phyloP scores from a whole-genome alignment of 805 yeast genomes.

The Cyberlindnera saturnus region DNA sequence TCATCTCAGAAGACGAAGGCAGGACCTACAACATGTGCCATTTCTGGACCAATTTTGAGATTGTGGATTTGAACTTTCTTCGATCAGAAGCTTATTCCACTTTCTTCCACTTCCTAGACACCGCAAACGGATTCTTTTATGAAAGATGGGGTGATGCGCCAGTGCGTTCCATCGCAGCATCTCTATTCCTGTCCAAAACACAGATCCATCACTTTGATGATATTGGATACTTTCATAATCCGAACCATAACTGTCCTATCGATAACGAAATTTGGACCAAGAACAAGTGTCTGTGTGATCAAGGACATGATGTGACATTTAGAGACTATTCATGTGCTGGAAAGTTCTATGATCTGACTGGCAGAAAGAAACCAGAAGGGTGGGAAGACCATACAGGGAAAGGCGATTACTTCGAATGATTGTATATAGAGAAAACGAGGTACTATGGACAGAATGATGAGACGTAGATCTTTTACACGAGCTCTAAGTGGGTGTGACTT shows the following conservation, averaged over 20 bases:
- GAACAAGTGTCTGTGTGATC: constrained; percentile 50
- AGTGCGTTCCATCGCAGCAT: constrained; percentile 74
- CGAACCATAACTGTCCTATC: constrained; percentile 72
- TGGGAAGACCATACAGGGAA: constrained; percentile 50
- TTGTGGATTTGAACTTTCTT: constrained; percentile 71
- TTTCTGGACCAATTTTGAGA: constrained; percentile 89
- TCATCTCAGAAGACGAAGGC: constrained; percentile 53
- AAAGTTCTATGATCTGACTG: constrained; percentile 50
- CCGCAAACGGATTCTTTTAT: constrained; percentile 79
- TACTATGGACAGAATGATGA: not conserved
- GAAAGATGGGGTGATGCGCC: constrained; percentile 95
- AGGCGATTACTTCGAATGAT: constrained; percentile 11
- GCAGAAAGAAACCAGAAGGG: constrained; percentile 52
- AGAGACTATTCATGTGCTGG: constrained; percentile 64
- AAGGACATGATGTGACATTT: constrained; percentile 66
- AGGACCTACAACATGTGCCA: constrained; percentile 79
- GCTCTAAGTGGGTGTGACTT: not conserved
- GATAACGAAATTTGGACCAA: constrained; percentile 42
- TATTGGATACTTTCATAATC: constrained; percentile 75
- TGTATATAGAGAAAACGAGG: not conserved
- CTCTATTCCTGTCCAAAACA: constrained; percentile 59
- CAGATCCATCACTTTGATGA: constrained; percentile 72
- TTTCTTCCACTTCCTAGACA: constrained; percentile 67
- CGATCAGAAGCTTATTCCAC: constrained; percentile 61
- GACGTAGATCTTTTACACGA: not conserved